phyloP scores from a whole-genome alignment of 768 basidiomycete genomes.

The Termitomyces sp. region DNA sequence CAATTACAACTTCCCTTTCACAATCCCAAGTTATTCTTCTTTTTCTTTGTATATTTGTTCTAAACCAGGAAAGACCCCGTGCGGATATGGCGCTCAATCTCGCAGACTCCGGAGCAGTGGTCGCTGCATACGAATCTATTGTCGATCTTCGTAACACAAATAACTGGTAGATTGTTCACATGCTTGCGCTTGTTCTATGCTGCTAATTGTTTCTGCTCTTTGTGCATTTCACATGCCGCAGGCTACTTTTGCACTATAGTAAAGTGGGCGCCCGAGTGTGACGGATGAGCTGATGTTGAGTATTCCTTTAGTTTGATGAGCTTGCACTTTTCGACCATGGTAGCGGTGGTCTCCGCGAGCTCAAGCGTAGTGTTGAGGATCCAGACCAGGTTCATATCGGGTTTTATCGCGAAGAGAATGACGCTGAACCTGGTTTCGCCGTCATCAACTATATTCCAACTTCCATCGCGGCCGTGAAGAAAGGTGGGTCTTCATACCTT shows the following conservation, averaged over 20 bases:
- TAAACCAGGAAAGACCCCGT: neutral
- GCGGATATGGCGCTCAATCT: constrained; percentile 18
- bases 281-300: constrained; percentile 6
- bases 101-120: constrained; percentile 16
- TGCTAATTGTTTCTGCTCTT: neutral
- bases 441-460: constrained; percentile 44
- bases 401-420: constrained; percentile 41
- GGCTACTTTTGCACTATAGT: constrained; percentile 19
- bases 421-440: constrained; percentile 33
- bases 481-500: constrained; percentile 20
- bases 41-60: constrained; percentile 4
- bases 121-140: constrained; percentile 16
- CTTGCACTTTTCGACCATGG: constrained; percentile 38
- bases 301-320: constrained; percentile 30
- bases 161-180: constrained; percentile 11
- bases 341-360: constrained; percentile 37
- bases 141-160: constrained; percentile 14
- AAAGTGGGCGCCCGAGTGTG: constrained; percentile 14
- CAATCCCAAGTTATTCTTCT: neutral
- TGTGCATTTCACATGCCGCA: neutral
- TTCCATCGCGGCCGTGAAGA: constrained; percentile 33
- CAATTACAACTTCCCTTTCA: neutral
- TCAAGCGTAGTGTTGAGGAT: constrained; percentile 41
- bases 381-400: constrained; percentile 37
- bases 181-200: neutral